Conservation (phyloP, 2,329 filamentous ascomycete genomes). For the Tolypocladium endophyticum region DNA sequence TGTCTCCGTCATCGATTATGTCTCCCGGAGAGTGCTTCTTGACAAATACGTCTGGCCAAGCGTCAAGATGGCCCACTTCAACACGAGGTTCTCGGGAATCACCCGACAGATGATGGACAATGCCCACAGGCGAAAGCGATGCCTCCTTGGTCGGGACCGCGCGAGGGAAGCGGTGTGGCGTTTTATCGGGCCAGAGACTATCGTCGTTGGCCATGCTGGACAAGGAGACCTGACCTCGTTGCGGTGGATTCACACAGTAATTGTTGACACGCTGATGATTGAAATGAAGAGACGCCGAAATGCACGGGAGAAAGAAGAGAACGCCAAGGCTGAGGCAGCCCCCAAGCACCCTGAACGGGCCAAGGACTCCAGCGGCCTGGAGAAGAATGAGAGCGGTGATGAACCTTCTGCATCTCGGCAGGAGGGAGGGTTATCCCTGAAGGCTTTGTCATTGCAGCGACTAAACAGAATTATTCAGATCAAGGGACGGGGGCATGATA, state of each 20-base stretch:
- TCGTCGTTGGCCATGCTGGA: slow-evolving; percentile 36
- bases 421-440: slow-evolving; percentile 23
- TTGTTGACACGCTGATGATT: slow-evolving; percentile 34
- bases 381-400: slow-evolving; percentile 1
- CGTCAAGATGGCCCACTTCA: slow-evolving; percentile 34
- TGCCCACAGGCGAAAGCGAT: slow-evolving; percentile 18
- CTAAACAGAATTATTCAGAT: slow-evolving; percentile 29
- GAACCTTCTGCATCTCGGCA: slow-evolving; percentile 2
- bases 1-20: slow-evolving; percentile 39
- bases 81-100: slow-evolving; percentile 40
- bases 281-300: slow-evolving; percentile 12
- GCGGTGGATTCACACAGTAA: slow-evolving; percentile 33
- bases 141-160: slow-evolving; percentile 28
- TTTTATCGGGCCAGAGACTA: slow-evolving; percentile 32
- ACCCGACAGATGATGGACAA: slow-evolving; percentile 24
- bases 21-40: slow-evolving; percentile 34
- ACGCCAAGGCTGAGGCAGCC: slow-evolving; percentile 3
- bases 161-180: slow-evolving; percentile 31
- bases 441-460: slow-evolving; percentile 23
- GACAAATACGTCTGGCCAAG: slow-evolving; percentile 39
- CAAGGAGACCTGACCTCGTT: slow-evolving; percentile 31
- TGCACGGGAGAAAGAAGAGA: slow-evolving; percentile 6
- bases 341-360: background rate
- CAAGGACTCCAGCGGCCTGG: background rate
- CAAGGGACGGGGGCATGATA: slow-evolving; percentile 26